Base-by-base conservation (phyloP, 768 basidiomycete species). In the Boletus barrowsii region DNA sequence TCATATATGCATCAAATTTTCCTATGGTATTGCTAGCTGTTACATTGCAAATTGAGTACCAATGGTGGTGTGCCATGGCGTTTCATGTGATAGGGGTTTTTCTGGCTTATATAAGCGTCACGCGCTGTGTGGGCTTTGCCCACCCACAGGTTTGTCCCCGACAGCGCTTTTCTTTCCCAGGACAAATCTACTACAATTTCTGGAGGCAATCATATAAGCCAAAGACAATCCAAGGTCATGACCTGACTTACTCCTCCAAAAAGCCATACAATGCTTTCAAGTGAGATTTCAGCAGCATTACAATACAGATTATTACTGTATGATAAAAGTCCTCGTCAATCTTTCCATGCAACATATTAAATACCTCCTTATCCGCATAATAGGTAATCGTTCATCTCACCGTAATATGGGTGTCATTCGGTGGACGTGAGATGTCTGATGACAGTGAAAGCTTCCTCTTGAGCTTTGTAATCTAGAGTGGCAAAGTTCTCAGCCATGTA, bases 401-500 rank as follows among this genome's bases (percentile, higher is more conserved):
- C 42, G 17, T 30, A n/a, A 32, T 14, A 5, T 46, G 49, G 26
- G 44, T 42, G 22, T 40, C 53, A 42, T 54, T 47, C 22, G 47
- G 26, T 78, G 17, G 80, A 73, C 10, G 90, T 93, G 52, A 95
- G 77, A 51, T 81, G 79, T 55, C 88, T 89, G 65, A 97, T 82
- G 22, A 98, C 86, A 5, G 88, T 85, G 49, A 98, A 74, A 5
- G 88, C 86, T 72, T 98, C 97, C 70, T 99, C 97, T 62, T 89
- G 87, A 0, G 92, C 91, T 75, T 93, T 98, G 77, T 95, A 98
- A 33, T 98, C 94, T 56, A 99, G 83, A 1, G 87, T 76, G 1
- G 94, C 81, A 54, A 98, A 87, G 64, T 98, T 98, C 68, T 98
- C 97, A 0, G 92, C 87, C 83, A 98, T 90, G 73, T 93, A 99